Conservation (phyloP, 345 rosid species). For the Luvunga scandens region DNA sequence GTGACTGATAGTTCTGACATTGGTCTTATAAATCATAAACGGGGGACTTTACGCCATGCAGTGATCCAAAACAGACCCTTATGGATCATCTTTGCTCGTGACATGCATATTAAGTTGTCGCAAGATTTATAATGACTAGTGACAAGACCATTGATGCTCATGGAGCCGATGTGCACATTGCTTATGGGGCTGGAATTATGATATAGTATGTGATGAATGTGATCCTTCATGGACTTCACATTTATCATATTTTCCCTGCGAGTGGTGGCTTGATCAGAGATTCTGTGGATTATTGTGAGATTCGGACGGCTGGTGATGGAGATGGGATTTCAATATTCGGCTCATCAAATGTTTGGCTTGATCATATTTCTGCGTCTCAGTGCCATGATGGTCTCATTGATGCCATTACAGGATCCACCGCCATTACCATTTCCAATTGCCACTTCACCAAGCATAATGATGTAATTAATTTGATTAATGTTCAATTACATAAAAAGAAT, state of each 20-base stretch:
- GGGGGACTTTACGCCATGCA: slow-evolving; percentile 74
- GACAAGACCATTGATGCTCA: slow-evolving; percentile 83
- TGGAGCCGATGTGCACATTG: slow-evolving; percentile 62
- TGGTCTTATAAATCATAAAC: slow-evolving; percentile 51
- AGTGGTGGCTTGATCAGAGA: slow-evolving; percentile 72
- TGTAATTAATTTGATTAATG: background rate
- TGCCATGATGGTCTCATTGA: slow-evolving; percentile 67
- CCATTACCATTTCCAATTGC: background rate
- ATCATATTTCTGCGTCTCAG: slow-evolving; percentile 59
- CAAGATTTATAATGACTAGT: slow-evolving; percentile 52
- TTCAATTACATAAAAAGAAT: too few relatives aligned
- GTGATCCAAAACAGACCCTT: slow-evolving; percentile 62
- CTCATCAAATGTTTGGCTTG: slow-evolving; percentile 64
- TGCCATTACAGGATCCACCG: slow-evolving; percentile 27
- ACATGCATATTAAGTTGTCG: slow-evolving; percentile 61
- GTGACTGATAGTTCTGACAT: slow-evolving; percentile 57
- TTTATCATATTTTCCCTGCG: slow-evolving; percentile 43
- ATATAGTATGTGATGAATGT: slow-evolving; percentile 64
- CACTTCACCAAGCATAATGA: background rate
- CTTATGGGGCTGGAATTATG: slow-evolving; percentile 59
- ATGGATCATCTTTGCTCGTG: slow-evolving; percentile 65
- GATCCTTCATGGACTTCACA: slow-evolving; percentile 57
- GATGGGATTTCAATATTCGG: slow-evolving; percentile 67
- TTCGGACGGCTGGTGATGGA: slow-evolving; percentile 51
- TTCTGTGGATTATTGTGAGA: slow-evolving; percentile 50